Conservation (phyloP, 352 stramenopile species). For the Globisporangium lucens region DNA sequence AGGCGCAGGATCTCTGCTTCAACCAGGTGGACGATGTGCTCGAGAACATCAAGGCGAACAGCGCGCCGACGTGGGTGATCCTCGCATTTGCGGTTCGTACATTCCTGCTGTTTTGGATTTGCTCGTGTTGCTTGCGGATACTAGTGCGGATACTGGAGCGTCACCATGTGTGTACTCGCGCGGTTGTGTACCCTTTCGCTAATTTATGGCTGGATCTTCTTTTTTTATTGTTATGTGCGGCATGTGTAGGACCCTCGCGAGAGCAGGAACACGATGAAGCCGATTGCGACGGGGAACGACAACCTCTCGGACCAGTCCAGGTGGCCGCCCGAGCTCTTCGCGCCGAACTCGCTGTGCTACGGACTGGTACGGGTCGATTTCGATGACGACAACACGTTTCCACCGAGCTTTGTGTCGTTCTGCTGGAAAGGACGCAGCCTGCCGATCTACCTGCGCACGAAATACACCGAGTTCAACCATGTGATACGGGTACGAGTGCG, state of each 20-base stretch:
- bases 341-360: slow-evolving; percentile 77
- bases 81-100: slow-evolving; percentile 68
- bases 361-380: slow-evolving; percentile 72
- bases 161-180: neutral
- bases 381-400: slow-evolving; percentile 55
- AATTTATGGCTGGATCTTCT: neutral
- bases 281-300: slow-evolving; percentile 60
- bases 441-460: slow-evolving; percentile 82
- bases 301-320: slow-evolving; percentile 65
- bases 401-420: slow-evolving; percentile 77
- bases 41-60: slow-evolving; percentile 61
- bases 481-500: slow-evolving; percentile 65
- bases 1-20: slow-evolving; percentile 75
- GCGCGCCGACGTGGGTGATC: slow-evolving; percentile 68
- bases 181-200: slow-evolving; percentile 1
- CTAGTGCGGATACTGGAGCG: neutral
- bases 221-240: neutral
- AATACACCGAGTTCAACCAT: slow-evolving; percentile 88
- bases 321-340: slow-evolving; percentile 80
- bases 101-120: neutral
- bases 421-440: slow-evolving; percentile 88
- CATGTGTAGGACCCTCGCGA: slow-evolving; percentile 57
- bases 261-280: slow-evolving; percentile 79
- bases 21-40: slow-evolving; percentile 73
- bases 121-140: neutral